phyloP scores from a whole-genome alignment of 257 asterid genomes.

The Capsicum pubescens region DNA sequence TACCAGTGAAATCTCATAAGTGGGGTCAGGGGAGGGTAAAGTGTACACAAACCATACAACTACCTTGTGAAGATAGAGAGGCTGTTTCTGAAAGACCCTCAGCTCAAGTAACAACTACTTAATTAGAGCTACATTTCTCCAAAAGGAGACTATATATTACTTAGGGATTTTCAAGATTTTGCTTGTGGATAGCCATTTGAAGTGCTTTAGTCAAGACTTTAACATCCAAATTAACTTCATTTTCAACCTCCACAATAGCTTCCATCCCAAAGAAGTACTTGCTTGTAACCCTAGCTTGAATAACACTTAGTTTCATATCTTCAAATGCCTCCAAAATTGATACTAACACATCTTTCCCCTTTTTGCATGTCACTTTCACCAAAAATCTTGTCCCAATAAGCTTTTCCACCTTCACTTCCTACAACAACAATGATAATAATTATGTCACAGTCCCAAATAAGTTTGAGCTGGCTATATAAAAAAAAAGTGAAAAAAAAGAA shows the following conservation, averaged over 20 bases:
- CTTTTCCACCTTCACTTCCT: conserved; percentile 87
- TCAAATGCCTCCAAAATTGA: conserved; percentile 67
- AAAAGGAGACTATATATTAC: background rate
- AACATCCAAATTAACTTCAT: conserved; percentile 39
- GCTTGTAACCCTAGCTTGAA: conserved; percentile 54
- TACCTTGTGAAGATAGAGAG: too few relatives aligned
- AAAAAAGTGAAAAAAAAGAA: too few relatives aligned
- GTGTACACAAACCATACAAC: too few relatives aligned
- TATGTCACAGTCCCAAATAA: background rate
- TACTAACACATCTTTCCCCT: conserved; percentile 49
- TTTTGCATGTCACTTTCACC: conserved; percentile 70
- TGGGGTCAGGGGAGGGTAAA: too few relatives aligned
- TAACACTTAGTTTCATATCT: conserved; percentile 51
- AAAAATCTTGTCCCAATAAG: conserved; percentile 43
- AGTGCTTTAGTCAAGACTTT: conserved; percentile 46
- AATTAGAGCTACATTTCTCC: background rate
- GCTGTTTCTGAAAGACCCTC: too few relatives aligned
- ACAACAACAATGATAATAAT: background rate
- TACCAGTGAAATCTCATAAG: too few relatives aligned
- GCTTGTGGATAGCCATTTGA: conserved; percentile 47
- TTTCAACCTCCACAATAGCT: conserved; percentile 60
- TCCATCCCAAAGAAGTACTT: conserved; percentile 64
- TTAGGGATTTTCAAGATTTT: background rate
- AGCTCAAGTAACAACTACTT: too few relatives aligned
- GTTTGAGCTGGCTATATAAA: background rate